These are phyloP conservation scores for Boletus hoseneyae DNA, from an alignment of 1,284 basidiomycete species.

Conservation along the genomic window DNA sequence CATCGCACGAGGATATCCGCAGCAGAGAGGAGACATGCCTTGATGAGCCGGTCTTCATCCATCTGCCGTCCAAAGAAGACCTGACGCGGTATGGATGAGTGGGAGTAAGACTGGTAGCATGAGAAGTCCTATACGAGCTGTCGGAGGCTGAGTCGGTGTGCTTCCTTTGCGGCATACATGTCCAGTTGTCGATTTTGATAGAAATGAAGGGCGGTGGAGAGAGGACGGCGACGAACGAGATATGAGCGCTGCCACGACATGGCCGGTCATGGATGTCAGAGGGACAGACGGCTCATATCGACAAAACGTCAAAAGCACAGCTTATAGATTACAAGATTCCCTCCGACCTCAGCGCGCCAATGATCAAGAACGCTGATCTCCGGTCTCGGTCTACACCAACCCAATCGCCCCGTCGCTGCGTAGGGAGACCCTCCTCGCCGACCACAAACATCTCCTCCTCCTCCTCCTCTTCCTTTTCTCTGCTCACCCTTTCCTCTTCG, in stretches of 20 bases:
- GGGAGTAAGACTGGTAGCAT: constrained; percentile 7
- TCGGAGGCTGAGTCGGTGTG: constrained; percentile 72
- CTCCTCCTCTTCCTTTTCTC: constrained; percentile 26
- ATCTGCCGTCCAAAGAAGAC: constrained; percentile 76
- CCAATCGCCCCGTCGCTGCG: constrained; percentile 60
- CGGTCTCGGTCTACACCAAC: constrained; percentile 70
- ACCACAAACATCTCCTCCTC: constrained; percentile 51
- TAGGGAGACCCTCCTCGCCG: constrained; percentile 49
- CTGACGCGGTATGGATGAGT: constrained; percentile 29
- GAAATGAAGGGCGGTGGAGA: constrained; percentile 65
- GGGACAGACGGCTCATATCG: not conserved
- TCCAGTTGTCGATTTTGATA: constrained; percentile 86
- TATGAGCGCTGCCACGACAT: constrained; percentile 25
- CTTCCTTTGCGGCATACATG: constrained; percentile 73
- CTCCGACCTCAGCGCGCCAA: constrained; percentile 68
- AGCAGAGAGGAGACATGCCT: constrained; percentile 37
- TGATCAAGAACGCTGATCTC: constrained; percentile 71
- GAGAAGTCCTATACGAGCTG: constrained; percentile 61
- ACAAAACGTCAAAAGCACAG: constrained; percentile 57
- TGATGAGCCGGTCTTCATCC: constrained; percentile 71
- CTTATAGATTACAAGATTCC: constrained; percentile 54
- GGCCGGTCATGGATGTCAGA: constrained; percentile 5
- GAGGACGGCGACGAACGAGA: constrained; percentile 23
- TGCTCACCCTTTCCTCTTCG: constrained; percentile 44
- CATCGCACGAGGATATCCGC: not conserved